Percentiles rank a stretch among this genome's conserved stretches.
Evolutionary conservation across 1,284 basidiomycete species (phyloP).

Genomic region (Naganishia liquefaciens): DNA sequence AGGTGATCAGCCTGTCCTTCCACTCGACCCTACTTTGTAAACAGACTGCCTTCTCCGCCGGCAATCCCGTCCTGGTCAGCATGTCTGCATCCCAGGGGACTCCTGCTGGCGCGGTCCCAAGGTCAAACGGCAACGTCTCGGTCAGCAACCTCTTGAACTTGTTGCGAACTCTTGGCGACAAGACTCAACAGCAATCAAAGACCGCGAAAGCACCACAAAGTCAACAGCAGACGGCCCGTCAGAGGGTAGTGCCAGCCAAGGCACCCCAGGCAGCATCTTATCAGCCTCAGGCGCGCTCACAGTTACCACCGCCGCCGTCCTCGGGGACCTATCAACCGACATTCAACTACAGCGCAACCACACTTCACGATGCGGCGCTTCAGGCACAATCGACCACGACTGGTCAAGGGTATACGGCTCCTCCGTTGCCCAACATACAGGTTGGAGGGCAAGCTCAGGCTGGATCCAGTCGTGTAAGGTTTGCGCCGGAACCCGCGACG

Average conservation of each 20-base stretch:
- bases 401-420: slow-evolving; percentile 20
- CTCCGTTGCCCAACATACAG: slow-evolving; percentile 13
- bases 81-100: slow-evolving; percentile 12
- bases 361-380: slow-evolving; percentile 15
- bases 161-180: slow-evolving; percentile 13
- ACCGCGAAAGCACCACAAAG: neutral
- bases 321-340: slow-evolving; percentile 1
- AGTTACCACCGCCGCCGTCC: neutral
- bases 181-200: slow-evolving; percentile 8
- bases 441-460: slow-evolving; percentile 3
- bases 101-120: neutral
- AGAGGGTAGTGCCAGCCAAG: neutral
- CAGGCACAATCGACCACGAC: slow-evolving; percentile 8
- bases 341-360: slow-evolving; percentile 7
- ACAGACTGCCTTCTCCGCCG: slow-evolving; percentile 8
- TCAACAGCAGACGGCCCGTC: neutral
- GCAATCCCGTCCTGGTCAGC: neutral
- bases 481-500: slow-evolving; percentile 7
- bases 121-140: slow-evolving; percentile 1
- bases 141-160: slow-evolving; percentile 12
- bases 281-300: neutral
- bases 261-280: neutral
- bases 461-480: slow-evolving; percentile 15
- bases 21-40: slow-evolving; percentile 20
- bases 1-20: neutral